Percentiles rank a stretch among this genome's conserved stretches.
Evolutionary conservation across 2,329 filamentous ascomycete genomes (phyloP).

Genomic region (Trichoderma aggressivum): DNA sequence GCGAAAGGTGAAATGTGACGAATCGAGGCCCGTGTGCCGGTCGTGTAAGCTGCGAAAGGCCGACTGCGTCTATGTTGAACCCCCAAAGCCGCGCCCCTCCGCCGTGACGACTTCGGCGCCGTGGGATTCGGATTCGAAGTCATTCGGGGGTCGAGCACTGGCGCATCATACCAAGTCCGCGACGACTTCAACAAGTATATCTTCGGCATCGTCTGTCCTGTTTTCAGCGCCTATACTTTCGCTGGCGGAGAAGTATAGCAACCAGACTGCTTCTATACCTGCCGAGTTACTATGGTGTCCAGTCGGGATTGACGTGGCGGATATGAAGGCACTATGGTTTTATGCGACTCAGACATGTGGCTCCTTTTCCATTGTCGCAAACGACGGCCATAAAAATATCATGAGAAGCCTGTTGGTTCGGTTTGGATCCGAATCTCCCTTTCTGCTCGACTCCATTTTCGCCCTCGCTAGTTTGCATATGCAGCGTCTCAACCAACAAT

Average conservation of each 20-base stretch:
- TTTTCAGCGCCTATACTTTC: background rate
- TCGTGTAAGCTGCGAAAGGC: slow-evolving; percentile 48
- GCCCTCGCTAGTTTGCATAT: slow-evolving; percentile 50
- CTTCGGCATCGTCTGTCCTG: slow-evolving; percentile 10
- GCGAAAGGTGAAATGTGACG: slow-evolving; percentile 55
- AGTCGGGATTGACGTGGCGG: slow-evolving; percentile 35
- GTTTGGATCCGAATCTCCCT: slow-evolving; percentile 50
- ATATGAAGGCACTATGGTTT: slow-evolving; percentile 56
- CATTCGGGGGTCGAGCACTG: background rate
- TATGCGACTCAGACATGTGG: slow-evolving; percentile 46
- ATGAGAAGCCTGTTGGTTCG: slow-evolving; percentile 47
- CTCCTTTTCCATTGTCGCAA: slow-evolving; percentile 44
- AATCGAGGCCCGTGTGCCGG: slow-evolving; percentile 47
- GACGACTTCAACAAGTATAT: background rate
- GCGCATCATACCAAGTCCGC: background rate
- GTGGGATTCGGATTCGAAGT: background rate
- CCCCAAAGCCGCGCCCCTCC: background rate
- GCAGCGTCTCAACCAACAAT: slow-evolving; percentile 37
- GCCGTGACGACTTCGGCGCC: background rate
- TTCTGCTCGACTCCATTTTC: slow-evolving; percentile 55
- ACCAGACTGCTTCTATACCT: slow-evolving; percentile 17
- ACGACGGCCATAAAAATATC: slow-evolving; percentile 37
- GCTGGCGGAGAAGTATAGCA: background rate
- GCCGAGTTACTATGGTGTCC: slow-evolving; percentile 33
- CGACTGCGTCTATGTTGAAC: slow-evolving; percentile 44